These are phyloP conservation scores for Tetragonia tetragonoides DNA, from an alignment of 148 eudicot genomes.

Conservation along the genomic window DNA sequence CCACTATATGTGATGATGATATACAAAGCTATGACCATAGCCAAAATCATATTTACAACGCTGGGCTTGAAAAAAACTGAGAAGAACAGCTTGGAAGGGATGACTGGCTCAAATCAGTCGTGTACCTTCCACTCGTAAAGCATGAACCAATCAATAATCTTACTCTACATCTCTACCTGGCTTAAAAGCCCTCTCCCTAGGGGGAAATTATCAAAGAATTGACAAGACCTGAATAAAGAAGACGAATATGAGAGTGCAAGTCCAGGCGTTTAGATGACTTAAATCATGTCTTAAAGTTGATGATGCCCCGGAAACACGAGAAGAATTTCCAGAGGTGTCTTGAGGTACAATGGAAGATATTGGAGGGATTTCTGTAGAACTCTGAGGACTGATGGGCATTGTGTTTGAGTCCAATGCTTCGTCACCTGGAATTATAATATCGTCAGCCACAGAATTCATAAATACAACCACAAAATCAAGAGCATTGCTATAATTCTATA, in stretches of 20 bases:
- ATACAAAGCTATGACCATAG: conserved; percentile 25
- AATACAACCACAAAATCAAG: not conserved
- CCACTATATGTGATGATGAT: conserved; percentile 16
- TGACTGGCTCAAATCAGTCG: conserved; percentile 13
- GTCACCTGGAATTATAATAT: conserved; percentile 36
- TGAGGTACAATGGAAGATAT: conserved; percentile 48
- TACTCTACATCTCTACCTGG: conserved; percentile 19
- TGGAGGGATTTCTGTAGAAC: conserved; percentile 40
- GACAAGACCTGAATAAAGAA: conserved; percentile 16
- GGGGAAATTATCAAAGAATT: conserved; percentile 20
- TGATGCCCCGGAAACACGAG: conserved; percentile 24
- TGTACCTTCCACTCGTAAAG: conserved; percentile 20
- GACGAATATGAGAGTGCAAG: conserved; percentile 9
- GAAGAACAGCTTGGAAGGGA: conserved; percentile 7
- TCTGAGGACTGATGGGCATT: conserved; percentile 41
- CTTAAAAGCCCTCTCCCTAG: not conserved
- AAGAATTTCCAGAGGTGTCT: conserved; percentile 40
- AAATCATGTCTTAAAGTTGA: conserved; percentile 14
- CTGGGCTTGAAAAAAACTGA: not conserved
- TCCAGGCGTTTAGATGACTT: conserved; percentile 21
- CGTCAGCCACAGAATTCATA: conserved; percentile 14
- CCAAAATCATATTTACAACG: conserved; percentile 24
- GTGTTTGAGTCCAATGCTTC: conserved; percentile 38
- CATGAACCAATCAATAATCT: conserved; percentile 23
- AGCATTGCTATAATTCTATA: no score